Evolutionary conservation across 2,329 filamentous ascomycete genomes (phyloP), one percentile per base, ranked within the genome.

Genomic region (Neodidymelliopsis sp.): DNA sequence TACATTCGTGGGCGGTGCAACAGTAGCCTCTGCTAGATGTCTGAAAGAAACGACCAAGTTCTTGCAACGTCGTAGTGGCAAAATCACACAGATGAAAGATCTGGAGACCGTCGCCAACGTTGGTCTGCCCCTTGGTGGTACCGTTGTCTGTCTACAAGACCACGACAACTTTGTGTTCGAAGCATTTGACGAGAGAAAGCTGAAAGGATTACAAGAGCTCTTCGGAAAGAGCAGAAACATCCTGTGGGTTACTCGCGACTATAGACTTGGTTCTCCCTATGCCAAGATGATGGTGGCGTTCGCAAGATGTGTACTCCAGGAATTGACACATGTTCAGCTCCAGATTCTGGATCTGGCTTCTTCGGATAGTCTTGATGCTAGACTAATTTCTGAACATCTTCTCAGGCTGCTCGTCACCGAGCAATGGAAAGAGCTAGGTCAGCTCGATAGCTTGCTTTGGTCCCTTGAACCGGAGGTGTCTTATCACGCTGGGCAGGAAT

Each of bases 231-330:
- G 20, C n/a, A 47, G 24, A 30, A 42, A 30, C 10, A 23, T 54
- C 3, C 19, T 62, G 10, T 60, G 59, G 57, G 29, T 60, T 6
- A 60, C 53, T 9, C 13, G 19, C 3, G 53, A 53, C 10, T 28
- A 42, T 16, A 34, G 45, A 9, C 19, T 12, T 1, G 34, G 49
- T 5, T 13, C 31, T 18, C 49, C 59, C 11, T 49, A 53, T 34
- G 27, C 25, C 2, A 55, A 43, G 16, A 59, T 59, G 49, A 25
- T 35, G 2, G 49, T 57, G 6, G 53, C 51, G 0, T 41, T 61
- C 13, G 35, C 27, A 2, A 30, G 56, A 10, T 37, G 35, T 8
- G 13, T 53, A 5, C 10, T 33, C 2, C 29, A 29, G 5, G 57
- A 61, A 27, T 37, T 36, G 27, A 11, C 25, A 1, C 28, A 54